These are phyloP conservation scores for cucumber (Cucumis sativus) DNA, from an alignment of 306 rosid species.

Conservation along the genomic window Cucumber_9930_V3 NC_026660.2:21558001-21558500, in stretches of 20 bases:
- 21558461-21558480: slow-evolving; percentile 75
- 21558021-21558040: slow-evolving; percentile 38
- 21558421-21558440: slow-evolving; percentile 73
- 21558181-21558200: slow-evolving; percentile 74
- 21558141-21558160: slow-evolving; percentile 62
- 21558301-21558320: slow-evolving; percentile 56
- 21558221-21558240: slow-evolving; percentile 92
- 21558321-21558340: slow-evolving; percentile 75
- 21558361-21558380: slow-evolving; percentile 74
- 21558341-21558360: slow-evolving; percentile 63
- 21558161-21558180: slow-evolving; percentile 95
- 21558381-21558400: slow-evolving; percentile 42
- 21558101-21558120: slow-evolving; percentile 83
- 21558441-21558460: slow-evolving; percentile 87
- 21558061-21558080: slow-evolving; percentile 80
- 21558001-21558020: slow-evolving; percentile 72
- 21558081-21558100: slow-evolving; percentile 74
- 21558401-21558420: slow-evolving; percentile 30
- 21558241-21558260: slow-evolving; percentile 83
- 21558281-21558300: slow-evolving; percentile 51
- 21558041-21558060: slow-evolving; percentile 64
- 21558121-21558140: slow-evolving; percentile 47
- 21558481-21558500: slow-evolving; percentile 71
- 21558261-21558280: slow-evolving; percentile 57
- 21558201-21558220: slow-evolving; percentile 87